Evolutionary conservation across 768 basidiomycete genomes (phyloP).

Genomic region (Gymnopilus junonius): DNA sequence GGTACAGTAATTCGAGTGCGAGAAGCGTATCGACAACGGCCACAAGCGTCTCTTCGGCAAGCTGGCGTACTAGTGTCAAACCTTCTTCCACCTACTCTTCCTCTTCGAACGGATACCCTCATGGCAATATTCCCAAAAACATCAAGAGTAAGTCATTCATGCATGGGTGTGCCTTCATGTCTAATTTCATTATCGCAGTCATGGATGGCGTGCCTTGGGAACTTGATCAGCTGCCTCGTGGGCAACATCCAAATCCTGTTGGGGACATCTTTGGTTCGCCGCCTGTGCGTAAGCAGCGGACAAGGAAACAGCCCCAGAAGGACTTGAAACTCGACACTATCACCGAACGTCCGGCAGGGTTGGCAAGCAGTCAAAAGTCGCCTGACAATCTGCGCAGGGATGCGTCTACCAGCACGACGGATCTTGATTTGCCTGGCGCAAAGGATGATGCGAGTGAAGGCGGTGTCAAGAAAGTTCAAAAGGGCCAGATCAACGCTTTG

Average conservation of each 20-base stretch:
- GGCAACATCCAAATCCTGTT: constrained; percentile 60
- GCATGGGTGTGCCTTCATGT: constrained; percentile 5
- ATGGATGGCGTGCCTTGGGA: constrained; percentile 82
- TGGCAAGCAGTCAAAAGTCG: constrained; percentile 36
- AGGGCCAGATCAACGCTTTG: constrained; percentile 86
- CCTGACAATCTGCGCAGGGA: constrained; percentile 57
- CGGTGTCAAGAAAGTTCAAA: constrained; percentile 75
- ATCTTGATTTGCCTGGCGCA: constrained; percentile 47
- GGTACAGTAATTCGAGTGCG: constrained; percentile 76
- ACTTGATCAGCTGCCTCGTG: constrained; percentile 69
- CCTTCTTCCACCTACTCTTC: constrained; percentile 33
- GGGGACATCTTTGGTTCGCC: constrained; percentile 68
- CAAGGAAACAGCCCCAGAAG: constrained; percentile 59
- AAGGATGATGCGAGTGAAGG: constrained; percentile 47
- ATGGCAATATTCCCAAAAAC: constrained; percentile 60
- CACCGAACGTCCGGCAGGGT: constrained; percentile 61
- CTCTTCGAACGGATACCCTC: constrained; percentile 31
- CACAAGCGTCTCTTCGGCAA: constrained; percentile 75
- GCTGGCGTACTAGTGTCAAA: constrained; percentile 67
- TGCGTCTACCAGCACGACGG: constrained; percentile 77
- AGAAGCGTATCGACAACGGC: constrained; percentile 81
- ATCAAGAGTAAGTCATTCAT: constrained; percentile 71
- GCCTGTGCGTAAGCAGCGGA: constrained; percentile 65
- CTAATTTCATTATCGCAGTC: constrained; percentile 44
- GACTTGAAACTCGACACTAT: constrained; percentile 75